Base-by-base conservation (phyloP, 2,329 filamentous ascomycete species). In the Aspergillus ustus region DNA sequence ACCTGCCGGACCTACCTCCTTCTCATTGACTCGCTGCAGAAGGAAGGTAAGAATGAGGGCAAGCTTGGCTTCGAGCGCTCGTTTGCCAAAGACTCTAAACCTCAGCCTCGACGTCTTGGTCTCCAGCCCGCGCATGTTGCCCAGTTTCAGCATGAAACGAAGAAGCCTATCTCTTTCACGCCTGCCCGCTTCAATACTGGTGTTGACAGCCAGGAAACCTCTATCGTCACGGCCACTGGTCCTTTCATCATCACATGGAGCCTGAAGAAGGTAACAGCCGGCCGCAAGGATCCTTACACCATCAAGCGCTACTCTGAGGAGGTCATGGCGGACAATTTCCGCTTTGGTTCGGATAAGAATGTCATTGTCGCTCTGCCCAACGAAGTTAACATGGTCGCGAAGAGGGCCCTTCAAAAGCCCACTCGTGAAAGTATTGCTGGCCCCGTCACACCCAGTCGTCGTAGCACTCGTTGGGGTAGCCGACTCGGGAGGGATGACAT, bases 291-390 rank as follows among this genome's bases (percentile, higher is more conserved):
- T 62, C 90, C 94, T 0, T 99, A 99, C 81, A 91, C 89, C 69
- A 98, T 99, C 84, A 97, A 98, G 84, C 90, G 95, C 17, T 99
- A 99, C 75, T 85, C 88, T 0, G 95, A 99, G 72, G 91, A 96
- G 66, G 93, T 99, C 73, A 97, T 96, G 83, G 95, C 95, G 4
- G 95, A 99, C 76, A 96, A 99, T 76, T 99, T 99, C 87, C 93
- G 95, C 72, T 99, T 93, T 72, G 94, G 94, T 51, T 93, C 90
- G 5, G 95, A 99, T 78, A 96, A 97, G 86, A 97, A 97, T 72
- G 92, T 99, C 70, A 97, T 99, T 72, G 94, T 99, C 40, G 95
- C 95, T 0, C 82, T 99, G 66, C 93, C 95, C 2, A 97, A 99
- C 74, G 93, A 98, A 77, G 95, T 99, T 68, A 96, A 97, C 78